These are phyloP conservation scores for Amanita inopinata DNA, from an alignment of 768 basidiomycete genomes.

Conservation along the genomic window DNA sequence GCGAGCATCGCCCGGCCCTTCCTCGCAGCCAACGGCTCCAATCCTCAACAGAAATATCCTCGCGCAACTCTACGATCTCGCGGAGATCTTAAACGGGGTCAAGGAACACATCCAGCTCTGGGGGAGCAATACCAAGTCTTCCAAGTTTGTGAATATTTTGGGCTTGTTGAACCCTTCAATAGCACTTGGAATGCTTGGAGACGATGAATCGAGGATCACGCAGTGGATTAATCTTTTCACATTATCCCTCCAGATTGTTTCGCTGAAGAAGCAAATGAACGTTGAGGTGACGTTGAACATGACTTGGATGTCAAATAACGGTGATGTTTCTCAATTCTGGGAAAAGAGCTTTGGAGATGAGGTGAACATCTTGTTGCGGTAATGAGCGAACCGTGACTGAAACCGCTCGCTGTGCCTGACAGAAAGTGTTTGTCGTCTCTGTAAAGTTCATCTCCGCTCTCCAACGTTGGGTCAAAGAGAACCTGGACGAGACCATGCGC, in stretches of 20 bases:
- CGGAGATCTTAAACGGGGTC: slow-evolving; percentile 14
- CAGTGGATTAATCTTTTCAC: slow-evolving; percentile 18
- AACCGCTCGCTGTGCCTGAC: neutral
- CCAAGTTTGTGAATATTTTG: slow-evolving; percentile 8
- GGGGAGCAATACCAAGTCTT: slow-evolving; percentile 10
- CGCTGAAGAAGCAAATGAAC: neutral
- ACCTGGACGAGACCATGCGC: slow-evolving; percentile 11
- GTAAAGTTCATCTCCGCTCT: slow-evolving; percentile 9
- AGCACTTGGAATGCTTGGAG: slow-evolving; percentile 14
- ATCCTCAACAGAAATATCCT: neutral
- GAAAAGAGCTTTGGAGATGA: slow-evolving; percentile 16
- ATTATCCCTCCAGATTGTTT: slow-evolving; percentile 5
- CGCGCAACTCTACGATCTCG: slow-evolving; percentile 12
- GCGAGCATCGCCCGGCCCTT: neutral
- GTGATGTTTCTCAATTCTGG: slow-evolving; percentile 17
- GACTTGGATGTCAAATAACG: slow-evolving; percentile 8
- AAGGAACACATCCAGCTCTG: slow-evolving; percentile 15
- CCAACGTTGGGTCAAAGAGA: slow-evolving; percentile 9
- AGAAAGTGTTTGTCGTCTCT: neutral
- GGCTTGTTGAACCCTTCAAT: slow-evolving; percentile 16
- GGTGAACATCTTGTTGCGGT: slow-evolving; percentile 8
- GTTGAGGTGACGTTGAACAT: slow-evolving; percentile 9
- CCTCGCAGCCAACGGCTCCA: neutral
- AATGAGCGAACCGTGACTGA: slow-evolving; percentile 4
- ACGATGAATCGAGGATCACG: slow-evolving; percentile 16